Evolutionary conservation across 805 yeast species (phyloP).

Genomic region (Ogataea henricii): DNA sequence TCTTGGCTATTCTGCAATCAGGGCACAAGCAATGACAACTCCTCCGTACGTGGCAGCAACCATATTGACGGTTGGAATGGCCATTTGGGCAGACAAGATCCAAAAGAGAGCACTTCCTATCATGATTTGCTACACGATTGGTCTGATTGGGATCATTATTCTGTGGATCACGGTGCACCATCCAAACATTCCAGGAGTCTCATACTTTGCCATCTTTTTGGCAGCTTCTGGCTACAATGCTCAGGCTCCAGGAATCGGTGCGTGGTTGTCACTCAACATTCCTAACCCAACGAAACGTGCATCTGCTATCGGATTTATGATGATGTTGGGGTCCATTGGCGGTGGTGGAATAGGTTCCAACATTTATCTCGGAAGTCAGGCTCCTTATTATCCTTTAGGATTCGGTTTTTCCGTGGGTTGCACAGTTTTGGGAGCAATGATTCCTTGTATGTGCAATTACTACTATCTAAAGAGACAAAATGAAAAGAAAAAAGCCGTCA

Average conservation of each 20-base stretch:
- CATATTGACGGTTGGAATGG: conserved; percentile 32
- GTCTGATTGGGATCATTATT: conserved; percentile 40
- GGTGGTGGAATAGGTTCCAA: conserved; percentile 25
- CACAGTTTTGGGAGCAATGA: conserved; percentile 22
- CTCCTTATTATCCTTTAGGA: conserved; percentile 23
- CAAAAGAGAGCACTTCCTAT: conserved; percentile 38
- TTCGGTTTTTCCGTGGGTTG: conserved; percentile 23
- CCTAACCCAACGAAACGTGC: conserved; percentile 41
- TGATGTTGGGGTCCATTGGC: conserved; percentile 39
- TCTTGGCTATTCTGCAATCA: conserved; percentile 44
- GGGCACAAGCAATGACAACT: conserved; percentile 46
- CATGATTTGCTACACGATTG: conserved; percentile 39
- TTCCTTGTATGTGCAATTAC: conserved; percentile 21
- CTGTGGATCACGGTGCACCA: conserved; percentile 45
- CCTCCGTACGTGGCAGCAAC: conserved; percentile 41
- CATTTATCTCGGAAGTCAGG: conserved; percentile 18
- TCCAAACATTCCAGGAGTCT: conserved; percentile 41
- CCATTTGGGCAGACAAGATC: conserved; percentile 33
- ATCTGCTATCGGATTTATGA: conserved; percentile 47
- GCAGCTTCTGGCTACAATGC: conserved; percentile 42
- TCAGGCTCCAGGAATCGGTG: conserved; percentile 25
- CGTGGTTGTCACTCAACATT: conserved; percentile 22
- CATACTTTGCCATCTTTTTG: conserved; percentile 44
- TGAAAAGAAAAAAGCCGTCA: conserved; percentile 8
- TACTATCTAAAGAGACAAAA: conserved; percentile 15